Evolutionary conservation across 768 basidiomycete species (phyloP), one percentile per base, ranked within the genome.

Genomic region (Pleurotus giganteus): DNA sequence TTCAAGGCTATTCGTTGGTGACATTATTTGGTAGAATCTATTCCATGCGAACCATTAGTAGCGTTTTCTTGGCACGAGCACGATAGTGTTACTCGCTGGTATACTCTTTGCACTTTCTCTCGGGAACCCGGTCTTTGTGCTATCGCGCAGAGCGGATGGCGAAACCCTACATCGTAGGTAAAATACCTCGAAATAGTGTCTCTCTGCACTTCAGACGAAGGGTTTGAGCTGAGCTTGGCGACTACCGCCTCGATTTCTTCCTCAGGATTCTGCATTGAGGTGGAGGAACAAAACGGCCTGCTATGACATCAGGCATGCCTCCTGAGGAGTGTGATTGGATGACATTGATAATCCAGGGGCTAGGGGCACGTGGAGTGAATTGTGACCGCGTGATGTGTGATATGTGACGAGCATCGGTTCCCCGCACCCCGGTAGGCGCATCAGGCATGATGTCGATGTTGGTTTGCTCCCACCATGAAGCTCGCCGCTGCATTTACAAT

Each of bases 11-110:
- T 79, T 71, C 21, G 65, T 59, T 0, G 85, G 86, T 11, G 83
- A 85, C 63, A 85, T 65, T 29, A 87, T 71, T 47, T 85, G 81
- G 64, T 85, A 84, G 83, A 84, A 87, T 60, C 82, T 83, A 51
- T 12, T 21, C 2, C 32, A 54, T 6, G 31, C 27, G 36, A 36
- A 51, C 4, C 15, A 17, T 11, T 8, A 17, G 3, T 13, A 29
- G 17, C 39, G 11, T 21, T 27, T 9, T 24, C 44, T 15, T 11
- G 2, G 17, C 2, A 23, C 4, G 21, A 8, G 9, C 37, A 15
- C 13, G 7, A 12, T n/a, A 34, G 15, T 36, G n/a, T n/a, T 37
- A 64, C 77, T 27, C 55, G 82, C 78, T 85, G 82, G 63, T 81
- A 85, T 27, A 87, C 74, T 8, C 74, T 82, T 2, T 86, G 70